Evolutionary conservation across 805 yeast species (phyloP).

Genomic region (Lipomyces orientalis): DNA sequence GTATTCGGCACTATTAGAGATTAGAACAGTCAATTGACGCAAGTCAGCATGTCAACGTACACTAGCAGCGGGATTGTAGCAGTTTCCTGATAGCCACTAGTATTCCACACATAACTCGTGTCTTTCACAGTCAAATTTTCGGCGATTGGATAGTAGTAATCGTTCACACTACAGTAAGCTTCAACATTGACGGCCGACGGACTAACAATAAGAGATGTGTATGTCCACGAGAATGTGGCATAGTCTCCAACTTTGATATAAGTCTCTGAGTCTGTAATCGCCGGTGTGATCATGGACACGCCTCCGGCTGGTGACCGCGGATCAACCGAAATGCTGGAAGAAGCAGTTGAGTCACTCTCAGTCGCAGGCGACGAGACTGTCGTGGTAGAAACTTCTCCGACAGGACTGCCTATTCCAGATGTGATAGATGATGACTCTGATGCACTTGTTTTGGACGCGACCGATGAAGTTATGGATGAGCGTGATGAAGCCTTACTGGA

Average conservation of each 20-base stretch:
- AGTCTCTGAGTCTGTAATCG: conserved; percentile 44
- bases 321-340: conserved; percentile 44
- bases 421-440: neutral
- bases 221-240: conserved; percentile 51
- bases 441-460: conserved; percentile 3
- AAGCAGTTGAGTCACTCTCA: conserved; percentile 18
- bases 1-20: conserved; percentile 45
- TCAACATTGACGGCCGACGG: conserved; percentile 49
- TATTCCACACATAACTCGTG: conserved; percentile 48
- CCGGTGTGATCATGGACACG: conserved; percentile 46
- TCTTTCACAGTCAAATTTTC: conserved; percentile 42
- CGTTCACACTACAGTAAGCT: conserved; percentile 48
- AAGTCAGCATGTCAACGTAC: conserved; percentile 16
- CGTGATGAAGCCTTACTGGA: neutral
- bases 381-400: neutral
- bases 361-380: neutral
- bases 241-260: conserved; percentile 48
- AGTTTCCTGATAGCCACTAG: conserved; percentile 42
- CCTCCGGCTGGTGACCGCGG: conserved; percentile 48
- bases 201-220: conserved; percentile 46
- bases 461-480: conserved; percentile 1
- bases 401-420: neutral
- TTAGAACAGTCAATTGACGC: neutral
- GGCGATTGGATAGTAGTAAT: conserved; percentile 48
- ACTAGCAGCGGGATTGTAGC: conserved; percentile 31